Conservation (phyloP, 371 early-diverging fungal genomes). For the Capillidium heterosporum region DNA sequence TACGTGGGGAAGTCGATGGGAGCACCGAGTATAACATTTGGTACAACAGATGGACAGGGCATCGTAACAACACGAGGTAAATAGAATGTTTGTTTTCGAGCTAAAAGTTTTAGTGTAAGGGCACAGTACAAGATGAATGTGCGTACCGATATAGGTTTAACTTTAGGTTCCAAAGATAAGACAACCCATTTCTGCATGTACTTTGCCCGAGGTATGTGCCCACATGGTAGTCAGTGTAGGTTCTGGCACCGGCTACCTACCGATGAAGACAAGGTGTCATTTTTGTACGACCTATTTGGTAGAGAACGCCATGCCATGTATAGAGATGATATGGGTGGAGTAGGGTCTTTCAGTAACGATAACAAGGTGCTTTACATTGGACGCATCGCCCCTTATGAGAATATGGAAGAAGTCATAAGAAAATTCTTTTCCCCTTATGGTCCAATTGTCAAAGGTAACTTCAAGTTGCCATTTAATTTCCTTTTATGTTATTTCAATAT, state of each 20-base stretch:
- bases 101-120: slow-evolving; percentile 17
- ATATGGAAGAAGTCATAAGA: slow-evolving; percentile 35
- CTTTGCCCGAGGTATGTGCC: slow-evolving; percentile 73
- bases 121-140: slow-evolving; percentile 46
- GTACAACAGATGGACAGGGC: slow-evolving; percentile 46
- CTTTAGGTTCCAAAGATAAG: slow-evolving; percentile 38
- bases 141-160: slow-evolving; percentile 49
- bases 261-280: slow-evolving; percentile 36
- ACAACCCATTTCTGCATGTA: slow-evolving; percentile 56
- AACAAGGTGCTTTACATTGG: slow-evolving; percentile 66
- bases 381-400: slow-evolving; percentile 31
- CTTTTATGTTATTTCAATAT: background rate
- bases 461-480: background rate
- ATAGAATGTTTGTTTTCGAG: background rate
- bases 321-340: slow-evolving; percentile 74
- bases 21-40: slow-evolving; percentile 59
- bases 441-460: slow-evolving; percentile 44
- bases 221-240: slow-evolving; percentile 38
- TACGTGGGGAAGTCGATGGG: slow-evolving; percentile 18
- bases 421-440: slow-evolving; percentile 67
- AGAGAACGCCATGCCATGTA: slow-evolving; percentile 57
- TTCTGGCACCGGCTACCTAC: slow-evolving; percentile 63
- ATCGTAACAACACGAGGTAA: slow-evolving; percentile 12
- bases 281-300: slow-evolving; percentile 65
- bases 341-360: slow-evolving; percentile 60